Percentiles rank a stretch among this genome's conserved stretches.
These are phyloP conservation scores for Arthrobotrys sphaeroides DNA, from an alignment of 2,329 filamentous ascomycete species.

Conservation along the genomic window DNA sequence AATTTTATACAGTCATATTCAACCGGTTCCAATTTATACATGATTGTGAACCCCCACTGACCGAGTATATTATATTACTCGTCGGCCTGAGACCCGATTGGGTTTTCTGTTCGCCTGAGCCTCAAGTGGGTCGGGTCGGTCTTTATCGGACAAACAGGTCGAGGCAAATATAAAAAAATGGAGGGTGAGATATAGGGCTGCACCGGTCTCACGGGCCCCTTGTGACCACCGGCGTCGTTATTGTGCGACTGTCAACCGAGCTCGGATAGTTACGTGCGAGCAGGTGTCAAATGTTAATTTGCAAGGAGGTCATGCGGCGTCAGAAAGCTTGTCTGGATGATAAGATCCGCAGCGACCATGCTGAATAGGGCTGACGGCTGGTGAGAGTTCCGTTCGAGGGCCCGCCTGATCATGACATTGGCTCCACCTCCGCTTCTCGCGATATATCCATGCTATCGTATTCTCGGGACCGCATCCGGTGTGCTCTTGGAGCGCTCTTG, in stretches of 20 bases:
- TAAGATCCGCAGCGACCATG: conserved; percentile 27
- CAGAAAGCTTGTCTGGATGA: conserved; percentile 32
- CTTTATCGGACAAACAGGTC: too few species aligned
- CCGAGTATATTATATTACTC: too few species aligned
- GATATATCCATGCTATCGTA: neutral
- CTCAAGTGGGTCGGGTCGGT: too few species aligned
- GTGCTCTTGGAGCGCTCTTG: too few species aligned
- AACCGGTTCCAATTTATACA: too few species aligned
- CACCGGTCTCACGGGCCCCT: neutral
- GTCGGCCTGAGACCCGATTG: too few species aligned
- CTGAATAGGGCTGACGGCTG: conserved; percentile 16
- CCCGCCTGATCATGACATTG: conserved; percentile 12
- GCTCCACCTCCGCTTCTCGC: neutral
- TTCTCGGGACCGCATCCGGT: neutral
- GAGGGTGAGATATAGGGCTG: too few species aligned
- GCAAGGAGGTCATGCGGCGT: conserved; percentile 1
- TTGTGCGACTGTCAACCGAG: conserved; percentile 3
- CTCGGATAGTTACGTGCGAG: neutral
- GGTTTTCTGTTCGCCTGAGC: too few species aligned
- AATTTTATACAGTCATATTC: too few species aligned
- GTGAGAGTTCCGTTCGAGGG: neutral
- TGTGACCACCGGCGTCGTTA: conserved; percentile 7
- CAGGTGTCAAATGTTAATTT: conserved; percentile 7
- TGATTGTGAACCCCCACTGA: too few species aligned
- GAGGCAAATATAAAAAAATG: neutral